Conservation (phyloP, 2,329 filamentous ascomycete genomes). For the Epichloe brachyelytri region DNA sequence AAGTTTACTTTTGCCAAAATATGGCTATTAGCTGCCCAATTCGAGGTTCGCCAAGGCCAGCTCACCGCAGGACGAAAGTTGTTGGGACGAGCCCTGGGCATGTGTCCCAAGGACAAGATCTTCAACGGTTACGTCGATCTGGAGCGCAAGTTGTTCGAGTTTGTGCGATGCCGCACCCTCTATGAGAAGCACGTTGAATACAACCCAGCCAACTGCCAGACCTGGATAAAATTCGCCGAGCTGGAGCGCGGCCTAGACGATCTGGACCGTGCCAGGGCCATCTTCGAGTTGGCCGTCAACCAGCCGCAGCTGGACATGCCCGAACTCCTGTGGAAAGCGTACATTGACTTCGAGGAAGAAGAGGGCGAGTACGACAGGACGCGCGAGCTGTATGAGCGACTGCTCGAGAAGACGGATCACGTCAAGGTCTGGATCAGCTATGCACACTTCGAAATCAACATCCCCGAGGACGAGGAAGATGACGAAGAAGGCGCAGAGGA, state of each 20-base stretch:
- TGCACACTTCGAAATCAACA: constrained; percentile 95
- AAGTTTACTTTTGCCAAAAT: constrained; percentile 96
- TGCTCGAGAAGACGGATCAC: constrained; percentile 90
- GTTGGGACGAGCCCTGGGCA: constrained; percentile 77
- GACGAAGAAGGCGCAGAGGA: constrained; percentile 44
- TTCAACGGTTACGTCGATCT: constrained; percentile 90
- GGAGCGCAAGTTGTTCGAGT: constrained; percentile 89
- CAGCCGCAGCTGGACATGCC: constrained; percentile 90
- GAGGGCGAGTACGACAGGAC: constrained; percentile 82
- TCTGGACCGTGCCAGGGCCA: constrained; percentile 71
- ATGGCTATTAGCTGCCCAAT: constrained; percentile 88
- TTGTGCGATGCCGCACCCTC: constrained; percentile 75
- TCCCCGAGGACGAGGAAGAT: constrained; percentile 59
- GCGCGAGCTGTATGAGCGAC: constrained; percentile 71
- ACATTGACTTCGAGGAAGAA: constrained; percentile 97
- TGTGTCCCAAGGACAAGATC: constrained; percentile 90
- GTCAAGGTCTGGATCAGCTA: constrained; percentile 99
- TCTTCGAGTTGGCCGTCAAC: constrained; percentile 79
- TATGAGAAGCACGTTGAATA: constrained; percentile 92
- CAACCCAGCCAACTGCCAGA: constrained; percentile 80
- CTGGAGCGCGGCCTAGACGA: constrained; percentile 87
- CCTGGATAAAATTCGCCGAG: constrained; percentile 94
- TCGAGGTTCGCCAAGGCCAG: constrained; percentile 79
- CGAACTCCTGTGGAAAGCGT: constrained; percentile 92
- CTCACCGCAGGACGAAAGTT: constrained; percentile 74